A percentile compares a stretch with the other conserved stretches of the same genome.
These are phyloP conservation scores for Aspergillus sp. DNA, from an alignment of 2,329 filamentous ascomycete species.

Conservation along the genomic window DNA sequence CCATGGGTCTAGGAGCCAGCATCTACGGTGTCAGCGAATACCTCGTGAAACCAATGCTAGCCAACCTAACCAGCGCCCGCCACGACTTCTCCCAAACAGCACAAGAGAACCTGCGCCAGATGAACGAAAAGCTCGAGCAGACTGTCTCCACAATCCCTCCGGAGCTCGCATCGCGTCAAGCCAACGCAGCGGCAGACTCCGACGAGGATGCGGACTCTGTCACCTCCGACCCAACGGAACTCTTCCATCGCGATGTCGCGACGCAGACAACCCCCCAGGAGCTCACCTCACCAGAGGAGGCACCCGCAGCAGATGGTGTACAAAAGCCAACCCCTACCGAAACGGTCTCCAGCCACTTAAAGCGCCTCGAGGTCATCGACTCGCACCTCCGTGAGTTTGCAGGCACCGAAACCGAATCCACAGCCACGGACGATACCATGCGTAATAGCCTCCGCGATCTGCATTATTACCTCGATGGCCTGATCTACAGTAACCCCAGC, in stretches of 20 bases:
- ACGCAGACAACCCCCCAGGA: slow-evolving; percentile 50
- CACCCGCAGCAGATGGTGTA: neutral
- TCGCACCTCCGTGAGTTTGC: slow-evolving; percentile 45
- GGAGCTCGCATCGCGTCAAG: slow-evolving; percentile 19
- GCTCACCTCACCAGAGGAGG: neutral
- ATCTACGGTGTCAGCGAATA: slow-evolving; percentile 53
- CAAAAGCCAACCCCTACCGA: slow-evolving; percentile 13
- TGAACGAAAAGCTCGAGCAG: slow-evolving; percentile 49
- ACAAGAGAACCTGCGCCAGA: slow-evolving; percentile 42
- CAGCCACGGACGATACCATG: slow-evolving; percentile 25
- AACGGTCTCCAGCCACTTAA: slow-evolving; percentile 32
- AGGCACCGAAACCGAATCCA: slow-evolving; percentile 30
- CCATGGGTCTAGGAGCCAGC: slow-evolving; percentile 47
- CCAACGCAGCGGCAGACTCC: slow-evolving; percentile 10
- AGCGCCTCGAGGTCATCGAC: slow-evolving; percentile 43
- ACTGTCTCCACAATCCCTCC: slow-evolving; percentile 47
- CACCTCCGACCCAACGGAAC: slow-evolving; percentile 53
- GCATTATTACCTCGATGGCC: slow-evolving; percentile 44
- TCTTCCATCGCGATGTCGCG: slow-evolving; percentile 56
- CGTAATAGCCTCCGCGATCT: slow-evolving; percentile 36
- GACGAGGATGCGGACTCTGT: slow-evolving; percentile 41
- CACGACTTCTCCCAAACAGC: slow-evolving; percentile 51
- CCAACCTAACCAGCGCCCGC: slow-evolving; percentile 45
- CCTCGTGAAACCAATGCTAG: slow-evolving; percentile 51
- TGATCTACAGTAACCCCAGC: slow-evolving; percentile 32